Conservation (phyloP, 805 yeast genomes). For the Barnettozyma salicaria region DNA sequence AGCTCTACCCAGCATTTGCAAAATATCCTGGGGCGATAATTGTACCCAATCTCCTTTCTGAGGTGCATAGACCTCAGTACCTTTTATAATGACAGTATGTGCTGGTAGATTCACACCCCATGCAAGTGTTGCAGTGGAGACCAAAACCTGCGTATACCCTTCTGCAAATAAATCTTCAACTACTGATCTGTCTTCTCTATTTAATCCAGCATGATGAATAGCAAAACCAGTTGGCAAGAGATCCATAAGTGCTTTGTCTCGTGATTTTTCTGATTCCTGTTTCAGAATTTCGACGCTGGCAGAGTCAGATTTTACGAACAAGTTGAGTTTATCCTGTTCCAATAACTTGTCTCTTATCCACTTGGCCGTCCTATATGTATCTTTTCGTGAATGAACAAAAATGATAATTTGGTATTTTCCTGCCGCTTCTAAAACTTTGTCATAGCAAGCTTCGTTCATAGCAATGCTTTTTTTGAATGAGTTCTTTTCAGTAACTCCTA, state of each 20-base stretch:
- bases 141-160: slow-evolving; percentile 76
- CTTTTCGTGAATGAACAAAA: slow-evolving; percentile 92
- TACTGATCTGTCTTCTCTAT: slow-evolving; percentile 62
- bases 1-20: slow-evolving; percentile 98
- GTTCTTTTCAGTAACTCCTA: slow-evolving; percentile 81
- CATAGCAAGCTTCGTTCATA: slow-evolving; percentile 87
- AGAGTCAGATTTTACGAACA: slow-evolving; percentile 41
- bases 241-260: slow-evolving; percentile 48
- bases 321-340: slow-evolving; percentile 46
- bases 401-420: slow-evolving; percentile 76
- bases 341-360: slow-evolving; percentile 58
- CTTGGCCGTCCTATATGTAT: slow-evolving; percentile 77
- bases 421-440: slow-evolving; percentile 60
- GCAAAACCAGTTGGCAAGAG: slow-evolving; percentile 72
- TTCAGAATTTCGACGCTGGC: slow-evolving; percentile 53
- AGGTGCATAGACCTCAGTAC: slow-evolving; percentile 91
- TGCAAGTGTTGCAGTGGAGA: slow-evolving; percentile 89
- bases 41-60: slow-evolving; percentile 85
- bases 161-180: slow-evolving; percentile 86
- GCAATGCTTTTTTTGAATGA: slow-evolving; percentile 74
- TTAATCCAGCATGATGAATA: slow-evolving; percentile 87
- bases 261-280: slow-evolving; percentile 54
- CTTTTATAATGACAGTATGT: slow-evolving; percentile 87
- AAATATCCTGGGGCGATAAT: slow-evolving; percentile 88
- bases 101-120: slow-evolving; percentile 98